Evolutionary conservation across 257 asterid genomes (phyloP).

Genomic region (Solanum dulcamara): DNA sequence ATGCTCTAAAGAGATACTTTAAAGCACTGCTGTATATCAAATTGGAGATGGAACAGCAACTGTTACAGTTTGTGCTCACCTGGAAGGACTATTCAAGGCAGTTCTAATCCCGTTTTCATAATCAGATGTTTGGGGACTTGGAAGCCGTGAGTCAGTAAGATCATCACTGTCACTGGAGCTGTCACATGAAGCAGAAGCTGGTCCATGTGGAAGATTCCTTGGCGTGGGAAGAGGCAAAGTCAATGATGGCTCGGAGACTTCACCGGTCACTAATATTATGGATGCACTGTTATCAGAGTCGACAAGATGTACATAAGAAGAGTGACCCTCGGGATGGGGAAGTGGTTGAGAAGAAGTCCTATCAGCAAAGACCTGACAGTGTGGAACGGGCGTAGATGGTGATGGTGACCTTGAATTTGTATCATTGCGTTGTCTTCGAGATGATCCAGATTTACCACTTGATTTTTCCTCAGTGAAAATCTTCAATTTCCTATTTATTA

Average conservation of each 20-base stretch:
- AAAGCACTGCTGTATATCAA: not conserved
- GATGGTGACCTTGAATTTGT: conserved; percentile 16
- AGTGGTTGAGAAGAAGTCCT: conserved; percentile 38
- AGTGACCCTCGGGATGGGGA: conserved; percentile 28
- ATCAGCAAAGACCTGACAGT: conserved; percentile 23
- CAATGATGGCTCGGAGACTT: conserved; percentile 11
- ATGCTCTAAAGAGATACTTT: not conserved
- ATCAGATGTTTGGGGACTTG: conserved; percentile 40
- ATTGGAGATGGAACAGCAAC: not conserved
- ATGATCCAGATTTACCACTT: conserved; percentile 22
- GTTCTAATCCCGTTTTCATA: conserved; percentile 27
- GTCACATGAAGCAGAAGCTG: conserved; percentile 22
- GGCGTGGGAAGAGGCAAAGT: conserved; percentile 19
- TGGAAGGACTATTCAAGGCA: conserved; percentile 33
- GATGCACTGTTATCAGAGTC: conserved; percentile 14
- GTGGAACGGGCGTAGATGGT: conserved; percentile 22
- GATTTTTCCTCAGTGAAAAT: not conserved
- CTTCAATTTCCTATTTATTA: conserved; percentile 19
- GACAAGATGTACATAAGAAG: not conserved
- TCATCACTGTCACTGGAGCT: conserved; percentile 38
- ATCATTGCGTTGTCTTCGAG: conserved; percentile 18
- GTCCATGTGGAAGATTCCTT: not conserved
- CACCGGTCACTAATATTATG: conserved; percentile 10
- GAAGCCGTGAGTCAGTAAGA: conserved; percentile 21
- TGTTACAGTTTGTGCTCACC: conserved; percentile 21